A percentile compares a stretch with the other conserved stretches of the same genome.
phyloP scores from a whole-genome alignment of 495 filamentous ascomycete species.

The Thozetella sp. region DNA sequence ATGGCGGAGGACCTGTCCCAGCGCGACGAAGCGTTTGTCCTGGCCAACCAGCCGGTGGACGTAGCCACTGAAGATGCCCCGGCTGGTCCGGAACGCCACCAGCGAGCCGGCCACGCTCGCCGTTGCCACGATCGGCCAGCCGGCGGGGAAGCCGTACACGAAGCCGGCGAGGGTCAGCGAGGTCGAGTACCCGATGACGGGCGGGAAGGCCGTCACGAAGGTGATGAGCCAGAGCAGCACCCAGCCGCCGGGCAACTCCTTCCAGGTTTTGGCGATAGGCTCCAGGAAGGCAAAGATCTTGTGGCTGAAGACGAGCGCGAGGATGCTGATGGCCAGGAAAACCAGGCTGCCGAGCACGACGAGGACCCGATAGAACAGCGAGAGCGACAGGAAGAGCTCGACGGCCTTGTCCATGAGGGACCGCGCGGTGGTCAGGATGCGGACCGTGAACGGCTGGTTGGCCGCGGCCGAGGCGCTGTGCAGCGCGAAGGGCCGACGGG shows the following conservation, averaged over 20 bases:
- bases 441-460: constrained; percentile 10
- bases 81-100: constrained; percentile 75
- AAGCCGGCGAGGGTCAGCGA: constrained; percentile 87
- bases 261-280: constrained; percentile 74
- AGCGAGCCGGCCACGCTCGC: constrained; percentile 80
- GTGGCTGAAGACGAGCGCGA: constrained; percentile 76
- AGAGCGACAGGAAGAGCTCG: constrained; percentile 43
- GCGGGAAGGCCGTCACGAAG: constrained; percentile 83
- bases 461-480: background rate
- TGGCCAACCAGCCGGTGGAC: constrained; percentile 78
- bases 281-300: constrained; percentile 72
- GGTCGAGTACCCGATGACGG: constrained; percentile 87
- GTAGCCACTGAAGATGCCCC: constrained; percentile 74
- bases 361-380: constrained; percentile 62
- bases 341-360: constrained; percentile 50
- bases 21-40: constrained; percentile 72
- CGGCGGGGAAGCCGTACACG: constrained; percentile 89
- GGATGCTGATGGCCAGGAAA: constrained; percentile 53
- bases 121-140: constrained; percentile 83
- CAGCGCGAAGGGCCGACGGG: constrained; percentile 15
- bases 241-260: constrained; percentile 69
- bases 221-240: constrained; percentile 77
- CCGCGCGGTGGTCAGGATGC: constrained; percentile 15
- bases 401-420: constrained; percentile 17
- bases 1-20: constrained; percentile 65